Evolutionary conservation across 2,329 filamentous ascomycete species (phyloP).

Genomic region (Aspergillus niger): DNA sequence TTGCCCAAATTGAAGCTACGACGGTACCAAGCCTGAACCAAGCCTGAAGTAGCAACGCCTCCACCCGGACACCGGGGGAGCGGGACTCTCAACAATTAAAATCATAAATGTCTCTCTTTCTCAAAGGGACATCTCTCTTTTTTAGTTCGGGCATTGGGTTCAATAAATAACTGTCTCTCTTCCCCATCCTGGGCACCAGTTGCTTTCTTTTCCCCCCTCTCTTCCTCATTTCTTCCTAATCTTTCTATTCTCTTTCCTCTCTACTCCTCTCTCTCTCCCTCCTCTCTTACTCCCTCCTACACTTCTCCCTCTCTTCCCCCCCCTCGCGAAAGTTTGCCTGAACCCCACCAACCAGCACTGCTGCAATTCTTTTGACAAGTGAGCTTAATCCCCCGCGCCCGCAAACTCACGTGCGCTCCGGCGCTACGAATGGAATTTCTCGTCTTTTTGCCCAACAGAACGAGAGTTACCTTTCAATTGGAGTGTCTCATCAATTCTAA

Average conservation of each 20-base stretch:
- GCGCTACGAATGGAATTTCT: background rate
- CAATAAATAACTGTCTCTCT: conserved; percentile 19
- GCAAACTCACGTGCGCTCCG: conserved; percentile 18
- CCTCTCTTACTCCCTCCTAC: background rate
- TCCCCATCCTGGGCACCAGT: conserved; percentile 1
- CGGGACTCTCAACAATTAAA: conserved; percentile 25
- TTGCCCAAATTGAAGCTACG: background rate
- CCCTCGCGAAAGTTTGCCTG: conserved; percentile 4
- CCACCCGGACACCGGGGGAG: conserved; percentile 23
- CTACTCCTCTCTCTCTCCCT: background rate
- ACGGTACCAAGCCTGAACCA: background rate
- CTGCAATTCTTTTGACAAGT: conserved; percentile 11
- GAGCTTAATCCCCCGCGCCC: conserved; percentile 18
- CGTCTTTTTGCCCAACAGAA: background rate
- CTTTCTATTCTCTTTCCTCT: conserved; percentile 8
- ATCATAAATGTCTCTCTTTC: background rate
- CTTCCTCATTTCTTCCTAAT: background rate
- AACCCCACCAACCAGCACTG: conserved; percentile 6
- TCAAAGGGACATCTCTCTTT: background rate
- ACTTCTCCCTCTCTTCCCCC: background rate
- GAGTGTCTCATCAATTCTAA: background rate
- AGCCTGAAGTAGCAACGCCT: background rate
- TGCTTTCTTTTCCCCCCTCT: conserved; percentile 6
- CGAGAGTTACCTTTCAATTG: background rate
- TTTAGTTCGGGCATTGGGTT: conserved; percentile 12